Base-by-base conservation (phyloP, 495 filamentous ascomycete species). In the Aspergillus hancockii region DNA sequence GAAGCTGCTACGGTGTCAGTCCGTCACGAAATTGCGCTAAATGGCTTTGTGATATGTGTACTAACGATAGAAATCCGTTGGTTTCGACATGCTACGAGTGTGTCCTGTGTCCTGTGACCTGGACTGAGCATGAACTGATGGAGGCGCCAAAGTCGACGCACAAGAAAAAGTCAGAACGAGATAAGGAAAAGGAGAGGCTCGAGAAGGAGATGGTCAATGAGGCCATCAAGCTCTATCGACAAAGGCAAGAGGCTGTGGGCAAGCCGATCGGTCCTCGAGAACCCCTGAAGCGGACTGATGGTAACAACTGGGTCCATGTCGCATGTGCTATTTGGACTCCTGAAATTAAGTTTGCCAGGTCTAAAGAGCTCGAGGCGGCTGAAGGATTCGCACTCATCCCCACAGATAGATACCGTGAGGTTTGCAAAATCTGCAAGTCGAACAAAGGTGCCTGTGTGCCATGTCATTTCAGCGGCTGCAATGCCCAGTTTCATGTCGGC, bases 221-320 rank as follows among this genome's bases (percentile, higher is more conserved):
- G 62, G 87, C 85, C 1, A 88, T 86, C 52, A 87, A 91, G 19
- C 85, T 87, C 49, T 96, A 96, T 67, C 84, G 85, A 13, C 90
- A 89, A 67, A 85, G 84, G 63, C 95, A 99, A 70, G 85, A 90
- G 65, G 87, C 91, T 25, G 90, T 88, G 58, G 88, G 91, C 36
- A 81, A 81, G 49, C 93, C 95, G 4, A 73, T 88, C 22, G 83
- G 89, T 64, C 94, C 94, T 28, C 90, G 95, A 18, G 94, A 98
- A 64, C 88, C 94, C 4, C 74, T 99, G 54, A 99, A 99, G 77
- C 82, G 90, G 30, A 99, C 94, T 0, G 85, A 88, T 9, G 89
- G 91, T 57, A 97, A 97, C 72, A 97, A 98, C 65, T 99, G 94
- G 94, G 90, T 96, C n/a, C 94, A 99, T 67, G 91, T 97, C 28